These are phyloP conservation scores for Plenodomus tracheiphilus DNA, from an alignment of 2,329 filamentous ascomycete species.

Conservation along the genomic window DNA sequence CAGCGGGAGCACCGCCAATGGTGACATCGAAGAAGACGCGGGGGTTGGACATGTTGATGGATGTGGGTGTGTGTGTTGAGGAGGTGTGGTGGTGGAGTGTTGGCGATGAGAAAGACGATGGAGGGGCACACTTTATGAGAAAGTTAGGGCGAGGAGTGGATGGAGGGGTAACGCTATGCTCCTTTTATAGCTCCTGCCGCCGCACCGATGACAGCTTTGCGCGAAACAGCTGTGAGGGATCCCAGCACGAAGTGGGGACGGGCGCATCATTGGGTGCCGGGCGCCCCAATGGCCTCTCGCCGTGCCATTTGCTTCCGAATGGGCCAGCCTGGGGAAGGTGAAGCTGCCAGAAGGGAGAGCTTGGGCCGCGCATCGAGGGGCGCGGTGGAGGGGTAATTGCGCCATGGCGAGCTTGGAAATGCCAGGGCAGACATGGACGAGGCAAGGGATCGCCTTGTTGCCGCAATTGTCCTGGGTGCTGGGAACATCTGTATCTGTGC, in stretches of 20 bases:
- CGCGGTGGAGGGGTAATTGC: constrained; percentile 11
- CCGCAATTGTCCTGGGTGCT: too few species aligned
- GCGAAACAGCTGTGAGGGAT: constrained; percentile 2
- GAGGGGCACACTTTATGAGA: constrained; percentile 19
- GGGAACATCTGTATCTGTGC: too few species aligned
- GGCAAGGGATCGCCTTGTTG: not conserved
- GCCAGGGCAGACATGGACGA: constrained; percentile 14
- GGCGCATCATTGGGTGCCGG: constrained; percentile 7
- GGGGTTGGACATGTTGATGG: constrained; percentile 49
- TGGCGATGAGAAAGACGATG: constrained; percentile 11
- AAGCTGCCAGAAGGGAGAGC: constrained; percentile 3
- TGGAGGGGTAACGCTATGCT: constrained; percentile 14
- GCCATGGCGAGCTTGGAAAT: constrained; percentile 3
- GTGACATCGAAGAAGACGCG: constrained; percentile 92
- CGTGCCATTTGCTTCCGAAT: not conserved
- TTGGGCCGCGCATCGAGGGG: constrained; percentile 10
- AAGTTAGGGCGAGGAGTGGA: constrained; percentile 1
- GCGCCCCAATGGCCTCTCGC: constrained; percentile 4
- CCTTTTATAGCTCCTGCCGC: constrained; percentile 14
- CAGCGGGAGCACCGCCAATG: constrained; percentile 71
- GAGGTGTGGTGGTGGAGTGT: constrained; percentile 17
- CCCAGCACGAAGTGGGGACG: constrained; percentile 11
- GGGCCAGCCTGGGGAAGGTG: not conserved
- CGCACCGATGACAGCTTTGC: constrained; percentile 13
- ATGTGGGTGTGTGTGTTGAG: constrained; percentile 9